Evolutionary conservation across 176 grass and related monocot genomes (phyloP).

Genomic region (barley (Hordeum vulgare)): DNA sequence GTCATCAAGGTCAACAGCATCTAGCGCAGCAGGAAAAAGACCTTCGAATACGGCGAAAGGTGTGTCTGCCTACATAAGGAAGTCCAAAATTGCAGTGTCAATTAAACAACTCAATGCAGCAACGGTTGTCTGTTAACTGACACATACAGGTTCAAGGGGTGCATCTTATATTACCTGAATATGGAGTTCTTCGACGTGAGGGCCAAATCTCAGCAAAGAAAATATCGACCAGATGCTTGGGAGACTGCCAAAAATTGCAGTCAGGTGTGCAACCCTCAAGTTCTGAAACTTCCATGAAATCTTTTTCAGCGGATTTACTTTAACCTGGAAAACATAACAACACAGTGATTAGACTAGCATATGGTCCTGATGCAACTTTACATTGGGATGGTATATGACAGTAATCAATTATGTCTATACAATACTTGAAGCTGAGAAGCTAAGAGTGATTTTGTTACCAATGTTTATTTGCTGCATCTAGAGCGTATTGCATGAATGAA

Average conservation of each 20-base stretch:
- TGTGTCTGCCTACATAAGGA: background rate
- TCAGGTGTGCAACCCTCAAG: background rate
- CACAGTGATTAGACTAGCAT: background rate
- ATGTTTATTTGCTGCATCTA: background rate
- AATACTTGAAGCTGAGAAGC: background rate
- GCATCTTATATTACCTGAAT: background rate
- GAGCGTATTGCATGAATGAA: too few relatives aligned
- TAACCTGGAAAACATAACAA: background rate
- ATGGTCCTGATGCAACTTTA: background rate
- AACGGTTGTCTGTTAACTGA: background rate
- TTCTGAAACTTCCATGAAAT: constrained; percentile 4
- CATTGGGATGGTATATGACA: background rate
- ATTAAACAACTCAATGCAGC: background rate
- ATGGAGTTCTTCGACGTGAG: background rate
- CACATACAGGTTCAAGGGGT: background rate
- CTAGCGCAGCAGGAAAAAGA: too few relatives aligned
- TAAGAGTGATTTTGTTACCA: background rate
- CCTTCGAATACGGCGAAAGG: too few relatives aligned
- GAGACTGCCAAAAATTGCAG: background rate
- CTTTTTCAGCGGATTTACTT: background rate
- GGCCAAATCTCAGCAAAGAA: background rate
- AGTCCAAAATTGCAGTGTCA: background rate
- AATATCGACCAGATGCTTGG: constrained; percentile 2
- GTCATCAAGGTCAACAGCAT: too few relatives aligned
- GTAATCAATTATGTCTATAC: background rate